These are phyloP conservation scores for Monilinia polystroma DNA, from an alignment of 2,329 filamentous ascomycete genomes.

Conservation along the genomic window DNA sequence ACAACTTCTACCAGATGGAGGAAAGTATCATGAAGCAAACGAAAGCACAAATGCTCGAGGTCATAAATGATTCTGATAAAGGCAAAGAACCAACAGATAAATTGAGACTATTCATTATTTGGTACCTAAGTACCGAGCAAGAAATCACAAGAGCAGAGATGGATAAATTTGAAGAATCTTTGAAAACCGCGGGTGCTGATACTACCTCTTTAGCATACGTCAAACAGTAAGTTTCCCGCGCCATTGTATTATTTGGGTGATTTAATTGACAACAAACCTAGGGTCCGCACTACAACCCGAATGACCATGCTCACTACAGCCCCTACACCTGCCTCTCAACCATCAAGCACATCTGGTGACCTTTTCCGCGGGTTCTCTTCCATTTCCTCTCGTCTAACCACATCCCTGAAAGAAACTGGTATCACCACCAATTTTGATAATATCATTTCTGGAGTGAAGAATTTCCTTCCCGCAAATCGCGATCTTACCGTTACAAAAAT, in stretches of 20 bases:
- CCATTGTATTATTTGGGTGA: background rate
- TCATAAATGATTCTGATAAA: slow-evolving; percentile 78
- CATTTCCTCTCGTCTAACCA: slow-evolving; percentile 86
- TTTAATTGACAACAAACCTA: slow-evolving; percentile 38
- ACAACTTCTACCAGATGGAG: slow-evolving; percentile 94
- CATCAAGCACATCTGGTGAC: slow-evolving; percentile 58
- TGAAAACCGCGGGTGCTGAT: slow-evolving; percentile 73
- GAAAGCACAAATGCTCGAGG: slow-evolving; percentile 82
- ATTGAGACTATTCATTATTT: slow-evolving; percentile 91
- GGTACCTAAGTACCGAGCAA: slow-evolving; percentile 91
- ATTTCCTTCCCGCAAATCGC: slow-evolving; percentile 93
- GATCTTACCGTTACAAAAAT: slow-evolving; percentile 98
- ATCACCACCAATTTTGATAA: slow-evolving; percentile 89
- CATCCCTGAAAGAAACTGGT: slow-evolving; percentile 86
- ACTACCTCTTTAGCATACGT: slow-evolving; percentile 80
- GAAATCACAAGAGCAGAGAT: slow-evolving; percentile 82
- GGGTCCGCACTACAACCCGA: slow-evolving; percentile 88
- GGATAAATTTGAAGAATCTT: slow-evolving; percentile 79
- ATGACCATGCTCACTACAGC: slow-evolving; percentile 98
- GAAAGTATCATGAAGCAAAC: slow-evolving; percentile 90
- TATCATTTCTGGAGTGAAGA: slow-evolving; percentile 93
- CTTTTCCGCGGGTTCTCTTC: slow-evolving; percentile 92
- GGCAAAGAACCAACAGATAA: slow-evolving; percentile 86
- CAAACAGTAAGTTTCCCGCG: slow-evolving; percentile 63
- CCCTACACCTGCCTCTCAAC: slow-evolving; percentile 58